Conservation (phyloP, 73 alveolate genomes). For the Uronychia binucleata region DNA sequence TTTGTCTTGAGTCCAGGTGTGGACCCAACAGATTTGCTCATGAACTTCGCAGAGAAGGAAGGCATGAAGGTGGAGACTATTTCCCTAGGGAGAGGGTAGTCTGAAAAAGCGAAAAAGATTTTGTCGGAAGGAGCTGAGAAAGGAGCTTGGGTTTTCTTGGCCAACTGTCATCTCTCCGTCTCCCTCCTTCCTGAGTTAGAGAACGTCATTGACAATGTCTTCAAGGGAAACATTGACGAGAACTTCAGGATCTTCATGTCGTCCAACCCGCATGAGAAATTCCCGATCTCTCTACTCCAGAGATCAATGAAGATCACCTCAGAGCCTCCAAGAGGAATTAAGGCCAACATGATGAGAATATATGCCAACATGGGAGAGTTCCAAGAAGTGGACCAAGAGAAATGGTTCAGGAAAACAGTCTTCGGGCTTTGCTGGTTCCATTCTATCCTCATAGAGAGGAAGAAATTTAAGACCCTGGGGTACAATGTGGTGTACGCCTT, state of each 20-base stretch:
- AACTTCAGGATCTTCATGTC: slow-evolving; percentile 98
- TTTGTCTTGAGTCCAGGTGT: slow-evolving; percentile 98
- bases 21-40: slow-evolving; percentile 95
- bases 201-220: slow-evolving; percentile 88
- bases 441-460: slow-evolving; percentile 94
- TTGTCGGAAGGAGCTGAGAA: slow-evolving; percentile 86
- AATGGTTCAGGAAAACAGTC: slow-evolving; percentile 65
- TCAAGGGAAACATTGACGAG: slow-evolving; percentile 88
- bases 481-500: slow-evolving; percentile 99
- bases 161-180: slow-evolving; percentile 94
- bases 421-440: slow-evolving; percentile 98
- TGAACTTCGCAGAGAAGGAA: slow-evolving; percentile 61
- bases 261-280: slow-evolving; percentile 98
- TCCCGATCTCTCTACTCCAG: slow-evolving; percentile 98
- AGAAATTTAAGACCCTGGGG: slow-evolving; percentile 98
- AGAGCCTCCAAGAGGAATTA: slow-evolving; percentile 99
- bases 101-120: slow-evolving; percentile 84
- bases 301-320: slow-evolving; percentile 98
- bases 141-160: slow-evolving; percentile 97
- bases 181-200: slow-evolving; percentile 91
- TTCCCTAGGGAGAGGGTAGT: slow-evolving; percentile 88
- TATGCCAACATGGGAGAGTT: slow-evolving; percentile 94
- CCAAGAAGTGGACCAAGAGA: slow-evolving; percentile 61
- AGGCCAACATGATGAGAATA: slow-evolving; percentile 98
- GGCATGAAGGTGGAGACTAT: slow-evolving; percentile 67